phyloP scores from a whole-genome alignment of 176 grass and related monocot species.

The Poa pratensis region DNA sequence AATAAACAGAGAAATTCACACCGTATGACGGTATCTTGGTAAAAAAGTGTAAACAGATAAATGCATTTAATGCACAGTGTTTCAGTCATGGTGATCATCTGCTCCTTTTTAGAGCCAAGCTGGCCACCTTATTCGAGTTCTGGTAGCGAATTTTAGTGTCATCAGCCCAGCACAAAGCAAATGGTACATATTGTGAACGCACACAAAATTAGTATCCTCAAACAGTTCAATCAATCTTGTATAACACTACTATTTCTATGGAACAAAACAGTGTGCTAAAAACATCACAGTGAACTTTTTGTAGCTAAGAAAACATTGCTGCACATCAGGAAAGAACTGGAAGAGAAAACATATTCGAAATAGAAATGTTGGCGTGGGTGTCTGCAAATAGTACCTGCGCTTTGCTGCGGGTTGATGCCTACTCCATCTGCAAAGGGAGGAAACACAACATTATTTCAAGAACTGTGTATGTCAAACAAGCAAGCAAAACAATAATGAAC shows the following conservation, averaged over 20 bases:
- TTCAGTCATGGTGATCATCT: background rate
- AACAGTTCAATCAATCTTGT: background rate
- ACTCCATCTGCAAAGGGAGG: slow-evolving; percentile 76
- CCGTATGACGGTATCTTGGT: too few relatives aligned
- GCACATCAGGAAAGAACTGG: background rate
- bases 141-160: too few relatives aligned
- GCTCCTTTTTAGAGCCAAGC: background rate
- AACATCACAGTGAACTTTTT: background rate
- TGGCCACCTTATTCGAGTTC: background rate
- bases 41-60: too few relatives aligned
- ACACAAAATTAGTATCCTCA: background rate
- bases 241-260: background rate
- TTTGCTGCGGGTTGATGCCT: slow-evolving; percentile 97
- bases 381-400: slow-evolving; percentile 67
- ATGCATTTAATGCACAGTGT: too few relatives aligned
- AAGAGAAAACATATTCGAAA: background rate
- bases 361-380: background rate
- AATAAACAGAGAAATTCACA: too few relatives aligned
- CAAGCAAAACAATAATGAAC: background rate
- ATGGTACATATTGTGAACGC: too few relatives aligned
- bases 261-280: background rate
- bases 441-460: background rate
- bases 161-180: background rate
- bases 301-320: background rate
- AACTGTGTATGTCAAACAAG: background rate